Evolutionary conservation across 495 filamentous ascomycete species (phyloP).

Genomic region (Elaphomyces granulatus): DNA sequence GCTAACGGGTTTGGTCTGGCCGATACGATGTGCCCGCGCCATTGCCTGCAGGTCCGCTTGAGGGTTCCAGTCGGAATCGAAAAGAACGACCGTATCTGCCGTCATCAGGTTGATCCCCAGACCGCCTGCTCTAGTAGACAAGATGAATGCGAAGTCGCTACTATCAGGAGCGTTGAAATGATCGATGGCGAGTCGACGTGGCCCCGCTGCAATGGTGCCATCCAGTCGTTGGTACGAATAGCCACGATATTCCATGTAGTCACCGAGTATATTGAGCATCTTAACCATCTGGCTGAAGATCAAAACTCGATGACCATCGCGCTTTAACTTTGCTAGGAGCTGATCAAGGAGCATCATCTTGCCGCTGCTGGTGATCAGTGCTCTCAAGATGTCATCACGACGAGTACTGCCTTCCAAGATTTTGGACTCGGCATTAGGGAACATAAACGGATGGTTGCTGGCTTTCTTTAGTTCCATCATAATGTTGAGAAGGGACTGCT

Average conservation of each 20-base stretch:
- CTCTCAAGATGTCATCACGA: conserved; percentile 77
- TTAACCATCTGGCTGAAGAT: conserved; percentile 99
- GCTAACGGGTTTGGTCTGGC: conserved; percentile 87
- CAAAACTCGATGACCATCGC: conserved; percentile 84
- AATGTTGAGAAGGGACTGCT: conserved; percentile 92
- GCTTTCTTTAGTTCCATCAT: conserved; percentile 99
- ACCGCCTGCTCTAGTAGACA: conserved; percentile 91
- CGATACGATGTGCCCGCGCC: conserved; percentile 94
- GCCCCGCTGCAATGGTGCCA: conserved; percentile 75
- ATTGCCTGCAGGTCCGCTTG: conserved; percentile 97
- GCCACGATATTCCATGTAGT: conserved; percentile 79
- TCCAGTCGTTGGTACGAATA: conserved; percentile 90
- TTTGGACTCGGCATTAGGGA: conserved; percentile 78
- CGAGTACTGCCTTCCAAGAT: conserved; percentile 61
- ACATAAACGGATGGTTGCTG: conserved; percentile 97
- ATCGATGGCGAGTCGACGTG: conserved; percentile 83
- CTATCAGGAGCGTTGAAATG: conserved; percentile 94
- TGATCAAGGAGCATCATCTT: conserved; percentile 99
- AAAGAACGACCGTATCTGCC: conserved; percentile 93
- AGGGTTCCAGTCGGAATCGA: conserved; percentile 99
- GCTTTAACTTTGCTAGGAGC: conserved; percentile 76
- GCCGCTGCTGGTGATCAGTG: conserved; percentile 86
- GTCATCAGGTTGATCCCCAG: conserved; percentile 98
- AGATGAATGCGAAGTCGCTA: conserved; percentile 87
- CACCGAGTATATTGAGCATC: conserved; percentile 89